Evolutionary conservation across 805 yeast species (phyloP).

Genomic region (Kodamaea kakaduensis): DNA sequence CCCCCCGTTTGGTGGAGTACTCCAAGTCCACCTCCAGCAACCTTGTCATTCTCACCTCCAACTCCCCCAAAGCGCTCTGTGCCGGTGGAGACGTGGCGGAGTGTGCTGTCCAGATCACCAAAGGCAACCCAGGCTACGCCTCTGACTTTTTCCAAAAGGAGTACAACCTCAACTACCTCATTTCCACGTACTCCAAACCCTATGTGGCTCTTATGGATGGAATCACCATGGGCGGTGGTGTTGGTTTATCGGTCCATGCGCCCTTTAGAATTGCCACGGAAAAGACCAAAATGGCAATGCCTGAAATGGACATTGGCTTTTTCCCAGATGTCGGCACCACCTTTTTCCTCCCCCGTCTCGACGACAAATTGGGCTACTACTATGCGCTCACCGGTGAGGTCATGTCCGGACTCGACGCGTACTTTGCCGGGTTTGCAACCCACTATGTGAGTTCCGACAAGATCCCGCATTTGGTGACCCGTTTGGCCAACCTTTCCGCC

Average conservation of each 20-base stretch:
- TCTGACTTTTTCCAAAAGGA: conserved; percentile 71
- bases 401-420: conserved; percentile 74
- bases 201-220: conserved; percentile 85
- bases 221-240: conserved; percentile 97
- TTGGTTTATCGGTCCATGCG: conserved; percentile 84
- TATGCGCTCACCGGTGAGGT: conserved; percentile 83
- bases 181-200: conserved; percentile 85
- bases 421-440: conserved; percentile 81
- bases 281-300: conserved; percentile 90
- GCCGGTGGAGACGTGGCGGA: conserved; percentile 96
- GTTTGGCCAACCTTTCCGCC: conserved; percentile 60
- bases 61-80: conserved; percentile 70
- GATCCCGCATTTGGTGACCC: conserved; percentile 55
- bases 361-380: conserved; percentile 80
- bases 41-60: conserved; percentile 64
- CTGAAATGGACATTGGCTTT: conserved; percentile 95
- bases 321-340: conserved; percentile 95
- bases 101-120: conserved; percentile 58
- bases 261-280: conserved; percentile 95
- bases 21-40: conserved; percentile 63
- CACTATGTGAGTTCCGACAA: conserved; percentile 76
- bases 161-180: conserved; percentile 72
- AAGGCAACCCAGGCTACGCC: conserved; percentile 45
- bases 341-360: conserved; percentile 79
- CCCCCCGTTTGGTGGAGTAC: conserved; percentile 73